Base-by-base conservation (phyloP, 305 asterid genomes). In the Fraxinus platypoda region DNA sequence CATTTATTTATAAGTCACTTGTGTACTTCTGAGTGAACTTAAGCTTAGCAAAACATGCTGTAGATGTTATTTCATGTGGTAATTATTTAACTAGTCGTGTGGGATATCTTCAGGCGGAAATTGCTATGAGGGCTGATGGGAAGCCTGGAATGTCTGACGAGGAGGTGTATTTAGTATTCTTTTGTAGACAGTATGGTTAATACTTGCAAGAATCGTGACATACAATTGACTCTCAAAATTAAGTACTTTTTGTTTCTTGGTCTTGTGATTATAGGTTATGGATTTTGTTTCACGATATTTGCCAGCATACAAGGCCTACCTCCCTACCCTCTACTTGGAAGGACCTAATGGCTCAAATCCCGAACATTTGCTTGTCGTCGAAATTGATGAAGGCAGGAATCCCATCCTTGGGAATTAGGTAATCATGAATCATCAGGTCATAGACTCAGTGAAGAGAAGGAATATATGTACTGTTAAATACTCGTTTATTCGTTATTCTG, bases 301-400 rank as follows among this genome's bases (percentile, higher is more conserved):
- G 87, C 98, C 98, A 26, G 98, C 98, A 11, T 96, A 96, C 95
- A 91, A 93, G 79, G 98, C 97, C 21, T 96, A 96, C 84, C 98
- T 96, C 78, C 95, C 98, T 46, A 93, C 98, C 2, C 96, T 96
- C 7, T 96, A 94, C 84, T 82, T 89, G 13, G 98, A 94, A 93
- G 99, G 99, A 49, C 99, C 98, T 19, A 91, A 81, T 54, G 98
- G 99, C 41, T 90, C 98, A 11, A 94, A 91, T 78, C 96, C 95
- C 0, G 81, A 92, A 28, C 98, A 91, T 84, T 83, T 87, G 31
- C 93, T 97, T 28, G 90, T 91, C 25, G 88, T 94, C 38, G 96
- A 89, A 84, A 93, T 97, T 12, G 98, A 94, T 73, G 98, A 92
- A 86, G 98, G 94, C 80, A 91, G 98, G 87, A 97, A 97, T 81